Conservation (phyloP, 306 rosid genomes). For the Castanea sativa region DNA sequence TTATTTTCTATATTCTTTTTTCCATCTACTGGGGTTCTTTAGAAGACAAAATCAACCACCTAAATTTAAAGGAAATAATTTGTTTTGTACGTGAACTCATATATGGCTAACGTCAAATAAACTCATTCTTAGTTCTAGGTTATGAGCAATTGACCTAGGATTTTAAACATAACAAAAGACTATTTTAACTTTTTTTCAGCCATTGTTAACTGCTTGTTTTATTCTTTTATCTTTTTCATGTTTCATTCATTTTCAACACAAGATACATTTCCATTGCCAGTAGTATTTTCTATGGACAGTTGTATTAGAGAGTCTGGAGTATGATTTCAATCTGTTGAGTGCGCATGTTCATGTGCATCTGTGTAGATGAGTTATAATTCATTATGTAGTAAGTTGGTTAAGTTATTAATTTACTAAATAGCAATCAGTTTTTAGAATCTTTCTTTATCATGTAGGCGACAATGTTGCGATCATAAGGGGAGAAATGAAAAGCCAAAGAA, state of each 20-base stretch:
- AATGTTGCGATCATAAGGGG: conserved; percentile 50
- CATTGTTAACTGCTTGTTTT: not conserved
- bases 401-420: not conserved
- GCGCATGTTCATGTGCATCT: not conserved
- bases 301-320: not conserved
- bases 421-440: conserved; percentile 13
- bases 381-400: not conserved
- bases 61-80: too few species aligned
- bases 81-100: not conserved
- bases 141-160: not conserved
- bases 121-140: too few species aligned
- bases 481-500: conserved; percentile 67
- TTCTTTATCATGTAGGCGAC: conserved; percentile 48
- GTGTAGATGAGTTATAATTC: not conserved
- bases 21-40: too few species aligned
- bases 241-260: not conserved
- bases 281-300: not conserved
- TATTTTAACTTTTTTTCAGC: not conserved
- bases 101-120: too few species aligned
- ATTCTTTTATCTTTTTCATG: not conserved
- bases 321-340: not conserved
- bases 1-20: too few species aligned
- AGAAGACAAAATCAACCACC: too few species aligned
- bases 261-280: not conserved
- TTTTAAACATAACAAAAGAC: not conserved